Conservation (phyloP, 306 rosid species). For the Crotalaria pallida region DNA sequence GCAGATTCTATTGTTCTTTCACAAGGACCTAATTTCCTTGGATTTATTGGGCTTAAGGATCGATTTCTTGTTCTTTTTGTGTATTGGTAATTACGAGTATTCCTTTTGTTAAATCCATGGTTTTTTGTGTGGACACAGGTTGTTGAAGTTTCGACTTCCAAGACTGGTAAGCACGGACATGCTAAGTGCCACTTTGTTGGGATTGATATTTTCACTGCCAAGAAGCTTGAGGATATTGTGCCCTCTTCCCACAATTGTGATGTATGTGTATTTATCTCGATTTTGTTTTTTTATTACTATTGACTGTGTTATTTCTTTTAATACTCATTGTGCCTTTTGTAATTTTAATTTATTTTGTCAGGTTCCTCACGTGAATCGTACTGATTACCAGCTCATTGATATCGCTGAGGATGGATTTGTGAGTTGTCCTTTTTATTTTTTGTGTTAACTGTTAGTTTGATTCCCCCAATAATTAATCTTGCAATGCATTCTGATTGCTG, state of each 20-base stretch:
- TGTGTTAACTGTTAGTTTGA: not conserved
- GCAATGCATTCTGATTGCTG: not conserved
- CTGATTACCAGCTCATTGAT: slow-evolving; percentile 50
- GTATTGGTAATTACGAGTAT: too few relatives aligned
- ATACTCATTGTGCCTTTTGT: not conserved
- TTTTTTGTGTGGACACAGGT: not conserved
- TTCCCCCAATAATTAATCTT: not conserved
- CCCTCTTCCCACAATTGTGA: slow-evolving; percentile 82
- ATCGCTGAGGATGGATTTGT: slow-evolving; percentile 58
- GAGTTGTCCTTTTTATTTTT: slow-evolving; percentile 17
- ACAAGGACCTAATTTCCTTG: too few relatives aligned
- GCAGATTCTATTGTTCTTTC: not conserved
- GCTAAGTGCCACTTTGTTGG: slow-evolving; percentile 72
- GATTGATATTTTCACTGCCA: slow-evolving; percentile 61
- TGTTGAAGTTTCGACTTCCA: slow-evolving; percentile 40
- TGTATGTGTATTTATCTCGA: slow-evolving; percentile 25
- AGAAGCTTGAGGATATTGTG: slow-evolving; percentile 68
- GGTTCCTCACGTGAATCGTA: slow-evolving; percentile 79
- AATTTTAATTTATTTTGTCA: not conserved
- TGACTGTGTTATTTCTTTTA: not conserved
- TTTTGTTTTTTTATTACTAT: not conserved
- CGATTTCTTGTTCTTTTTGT: too few relatives aligned
- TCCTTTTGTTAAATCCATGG: too few relatives aligned
- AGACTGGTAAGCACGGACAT: slow-evolving; percentile 42
- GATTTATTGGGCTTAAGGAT: not conserved